Evolutionary conservation across 2,329 filamentous ascomycete species (phyloP).

Genomic region (Colletotrichum sp.): DNA sequence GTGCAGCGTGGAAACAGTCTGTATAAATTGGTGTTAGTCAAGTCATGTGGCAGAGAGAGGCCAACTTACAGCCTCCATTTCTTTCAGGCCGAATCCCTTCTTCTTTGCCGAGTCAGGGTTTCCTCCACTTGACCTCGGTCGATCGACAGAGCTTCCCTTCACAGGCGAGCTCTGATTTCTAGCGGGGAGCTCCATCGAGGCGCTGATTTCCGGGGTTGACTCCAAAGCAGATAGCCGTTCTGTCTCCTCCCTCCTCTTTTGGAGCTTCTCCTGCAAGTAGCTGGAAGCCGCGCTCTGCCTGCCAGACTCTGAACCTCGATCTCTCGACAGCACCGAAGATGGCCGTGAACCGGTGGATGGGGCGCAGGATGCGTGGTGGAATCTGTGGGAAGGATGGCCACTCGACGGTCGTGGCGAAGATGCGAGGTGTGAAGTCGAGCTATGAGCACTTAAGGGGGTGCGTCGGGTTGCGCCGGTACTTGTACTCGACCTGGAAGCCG

Average conservation of each 20-base stretch:
- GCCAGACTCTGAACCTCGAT: conserved; percentile 44
- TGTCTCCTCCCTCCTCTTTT: conserved; percentile 52
- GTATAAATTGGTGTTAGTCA: conserved; percentile 3
- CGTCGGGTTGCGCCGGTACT: conserved; percentile 16
- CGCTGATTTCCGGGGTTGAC: conserved; percentile 40
- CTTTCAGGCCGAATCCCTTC: conserved; percentile 66
- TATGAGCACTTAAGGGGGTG: conserved; percentile 46
- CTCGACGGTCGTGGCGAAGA: conserved; percentile 38
- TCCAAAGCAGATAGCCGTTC: conserved; percentile 44
- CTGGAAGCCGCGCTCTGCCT: conserved; percentile 49
- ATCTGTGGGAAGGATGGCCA: conserved; percentile 41
- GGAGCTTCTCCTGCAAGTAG: conserved; percentile 61
- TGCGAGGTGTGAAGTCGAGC: conserved; percentile 44
- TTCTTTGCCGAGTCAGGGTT: conserved; percentile 46
- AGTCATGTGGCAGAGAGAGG: background rate
- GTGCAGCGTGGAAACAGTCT: conserved; percentile 71
- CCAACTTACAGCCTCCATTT: conserved; percentile 66
- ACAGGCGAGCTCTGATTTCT: conserved; percentile 45
- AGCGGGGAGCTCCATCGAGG: conserved; percentile 39
- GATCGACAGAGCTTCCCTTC: conserved; percentile 36
- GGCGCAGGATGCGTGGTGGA: conserved; percentile 43
- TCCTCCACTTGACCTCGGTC: conserved; percentile 48
- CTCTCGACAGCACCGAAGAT: conserved; percentile 44
- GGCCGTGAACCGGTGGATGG: conserved; percentile 39
- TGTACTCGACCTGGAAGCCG: conserved; percentile 51